Evolutionary conservation across 345 rosid species (phyloP), one percentile per base, ranked within the genome.

Genomic region (Reutealis trisperma): DNA sequence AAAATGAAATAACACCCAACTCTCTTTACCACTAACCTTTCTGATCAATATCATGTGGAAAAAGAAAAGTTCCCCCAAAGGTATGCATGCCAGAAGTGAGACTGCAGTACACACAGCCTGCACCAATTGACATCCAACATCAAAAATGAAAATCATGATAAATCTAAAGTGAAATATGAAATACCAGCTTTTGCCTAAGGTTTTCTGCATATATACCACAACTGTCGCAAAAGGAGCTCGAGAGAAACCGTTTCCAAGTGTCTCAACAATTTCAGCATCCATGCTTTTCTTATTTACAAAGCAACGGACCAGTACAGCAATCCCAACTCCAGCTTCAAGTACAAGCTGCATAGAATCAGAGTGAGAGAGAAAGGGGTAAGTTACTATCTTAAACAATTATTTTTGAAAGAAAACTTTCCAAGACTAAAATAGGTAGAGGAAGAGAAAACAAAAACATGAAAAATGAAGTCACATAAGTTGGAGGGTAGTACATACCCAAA

Each of bases 221-320:
- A 96, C 96, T 2, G 97, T 87, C 10, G 97, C 98, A 85, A 96
- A 96, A 55, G 98, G 97, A 34, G 97, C 92, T 42, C 94, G 93
- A 54, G 99, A 93, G 85, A 96, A 96, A 70, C 98, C 97, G 81
- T 96, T 92, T 84, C 99, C 99, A 72, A 96, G 99, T 76, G 96
- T 92, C 61, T 96, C 94, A 75, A 92, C 85, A 77, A 96, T 96
- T 81, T 93, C 94, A 25, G 93, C 81, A 78, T 91, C 88, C 99
- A 96, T 93, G 77, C 82, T 88, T 80, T 86, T 89, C 85, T 92
- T 93, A 62, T 89, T 85, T 73, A 89, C 93, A 83, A 96, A 96
- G 81, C 96, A 93, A 25, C 97, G 96, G 14, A 93, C 97, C 21
- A 93, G 78, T 74, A 96, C 94, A 58, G 96, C 91, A 74, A 96